phyloP scores from a whole-genome alignment of 768 basidiomycete species.

The Ramaria sp. region DNA sequence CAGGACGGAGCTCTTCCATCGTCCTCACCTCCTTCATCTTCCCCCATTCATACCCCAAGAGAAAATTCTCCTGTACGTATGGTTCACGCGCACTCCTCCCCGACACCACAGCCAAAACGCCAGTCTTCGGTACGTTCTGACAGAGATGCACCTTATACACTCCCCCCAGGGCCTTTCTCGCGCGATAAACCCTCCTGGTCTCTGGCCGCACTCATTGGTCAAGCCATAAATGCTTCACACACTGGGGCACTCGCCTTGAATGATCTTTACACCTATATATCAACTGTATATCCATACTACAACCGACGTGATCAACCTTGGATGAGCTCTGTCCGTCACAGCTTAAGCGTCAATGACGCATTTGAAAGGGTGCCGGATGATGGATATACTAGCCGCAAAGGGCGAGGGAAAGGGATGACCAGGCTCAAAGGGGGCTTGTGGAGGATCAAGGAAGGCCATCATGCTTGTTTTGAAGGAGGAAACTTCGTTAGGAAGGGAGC shows the following conservation, averaged over 20 bases:
- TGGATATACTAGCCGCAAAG: slow-evolving; percentile 9
- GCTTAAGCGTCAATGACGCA: slow-evolving; percentile 82
- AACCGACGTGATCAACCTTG: slow-evolving; percentile 89
- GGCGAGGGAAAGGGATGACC: slow-evolving; percentile 53
- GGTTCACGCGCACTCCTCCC: background rate
- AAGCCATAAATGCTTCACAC: slow-evolving; percentile 79
- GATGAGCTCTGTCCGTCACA: slow-evolving; percentile 99
- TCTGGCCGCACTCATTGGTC: slow-evolving; percentile 93
- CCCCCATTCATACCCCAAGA: slow-evolving; percentile 4
- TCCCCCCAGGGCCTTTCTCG: slow-evolving; percentile 81
- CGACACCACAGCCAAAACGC: background rate
- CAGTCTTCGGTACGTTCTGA: background rate
- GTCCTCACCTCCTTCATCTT: slow-evolving; percentile 8
- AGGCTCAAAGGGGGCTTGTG: slow-evolving; percentile 79
- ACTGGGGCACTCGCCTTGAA: slow-evolving; percentile 81
- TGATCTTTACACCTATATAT: slow-evolving; percentile 96
- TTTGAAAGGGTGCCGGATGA: slow-evolving; percentile 51
- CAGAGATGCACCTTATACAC: slow-evolving; percentile 39
- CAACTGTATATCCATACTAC: slow-evolving; percentile 87
- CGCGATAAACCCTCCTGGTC: slow-evolving; percentile 73
- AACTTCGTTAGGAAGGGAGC: slow-evolving; percentile 41
- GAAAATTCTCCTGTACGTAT: background rate
- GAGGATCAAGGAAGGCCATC: slow-evolving; percentile 70
- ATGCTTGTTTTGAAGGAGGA: slow-evolving; percentile 69
- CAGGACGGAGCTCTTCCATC: background rate